A percentile compares a stretch with the other conserved stretches of the same genome.
Evolutionary conservation across 1,139 yeast species (phyloP).

Genomic region (Saccharomyces hybrid): DNA sequence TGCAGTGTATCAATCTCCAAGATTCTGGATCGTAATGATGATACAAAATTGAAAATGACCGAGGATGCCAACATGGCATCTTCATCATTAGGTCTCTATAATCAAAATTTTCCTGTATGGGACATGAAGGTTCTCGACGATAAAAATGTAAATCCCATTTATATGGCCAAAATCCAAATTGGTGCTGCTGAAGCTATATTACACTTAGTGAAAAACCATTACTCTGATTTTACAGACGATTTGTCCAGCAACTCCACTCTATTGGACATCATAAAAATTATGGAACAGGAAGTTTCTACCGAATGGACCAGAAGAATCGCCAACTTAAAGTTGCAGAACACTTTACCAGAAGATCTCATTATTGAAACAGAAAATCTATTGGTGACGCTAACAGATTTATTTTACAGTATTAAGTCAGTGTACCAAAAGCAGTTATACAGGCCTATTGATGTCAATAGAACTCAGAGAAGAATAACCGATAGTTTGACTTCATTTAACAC

Average conservation of each 20-base stretch:
- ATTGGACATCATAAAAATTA: conserved; percentile 57
- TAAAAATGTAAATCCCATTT: conserved; percentile 35
- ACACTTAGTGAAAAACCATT: conserved; percentile 65
- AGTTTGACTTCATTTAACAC: conserved; percentile 14
- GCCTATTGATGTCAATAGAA: conserved; percentile 42
- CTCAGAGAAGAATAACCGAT: conserved; percentile 17
- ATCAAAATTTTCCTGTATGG: conserved; percentile 40
- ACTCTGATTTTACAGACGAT: conserved; percentile 68
- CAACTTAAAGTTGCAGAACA: conserved; percentile 5
- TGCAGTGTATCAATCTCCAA: conserved; percentile 46
- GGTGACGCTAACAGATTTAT: conserved; percentile 47
- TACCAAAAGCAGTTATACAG: conserved; percentile 76
- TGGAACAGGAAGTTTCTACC: conserved; percentile 56
- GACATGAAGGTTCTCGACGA: conserved; percentile 28
- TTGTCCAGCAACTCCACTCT: conserved; percentile 52
- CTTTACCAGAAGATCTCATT: conserved; percentile 22
- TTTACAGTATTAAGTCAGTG: conserved; percentile 62
- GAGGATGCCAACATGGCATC: background rate
- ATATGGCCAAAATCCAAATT: conserved; percentile 64
- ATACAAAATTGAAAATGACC: conserved; percentile 8
- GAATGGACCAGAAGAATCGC: conserved; percentile 53
- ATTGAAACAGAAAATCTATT: conserved; percentile 35
- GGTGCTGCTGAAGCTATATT: conserved; percentile 75
- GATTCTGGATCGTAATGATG: conserved; percentile 14
- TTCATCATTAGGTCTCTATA: conserved; percentile 2